A percentile compares a stretch with the other conserved stretches of the same genome.
Conservation (phyloP, 495 filamentous ascomycete species). For the Neurospora tetrasperma region DNA sequence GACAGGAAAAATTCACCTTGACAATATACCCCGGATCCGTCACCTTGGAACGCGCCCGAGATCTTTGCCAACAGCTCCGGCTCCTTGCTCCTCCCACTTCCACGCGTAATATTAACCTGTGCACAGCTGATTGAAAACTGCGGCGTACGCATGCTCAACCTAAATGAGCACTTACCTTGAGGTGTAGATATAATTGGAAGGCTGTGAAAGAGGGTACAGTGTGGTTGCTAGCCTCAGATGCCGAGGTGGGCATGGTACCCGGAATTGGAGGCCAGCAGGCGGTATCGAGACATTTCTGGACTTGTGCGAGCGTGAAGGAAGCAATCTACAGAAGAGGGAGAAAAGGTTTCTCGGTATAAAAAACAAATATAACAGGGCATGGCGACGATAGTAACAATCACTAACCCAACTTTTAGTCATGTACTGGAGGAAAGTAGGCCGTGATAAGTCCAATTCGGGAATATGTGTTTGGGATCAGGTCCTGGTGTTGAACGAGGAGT, state of each 20-base stretch:
- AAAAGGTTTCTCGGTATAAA: too few relatives aligned
- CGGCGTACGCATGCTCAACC: conserved; percentile 8
- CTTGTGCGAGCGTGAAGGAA: too few relatives aligned
- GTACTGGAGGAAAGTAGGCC: background rate
- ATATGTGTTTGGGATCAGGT: background rate
- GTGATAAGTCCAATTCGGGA: background rate
- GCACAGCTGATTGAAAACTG: conserved; percentile 50
- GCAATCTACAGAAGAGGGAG: too few relatives aligned
- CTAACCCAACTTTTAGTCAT: conserved; percentile 3
- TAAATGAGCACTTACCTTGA: too few relatives aligned
- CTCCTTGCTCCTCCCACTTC: conserved; percentile 28
- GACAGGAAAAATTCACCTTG: too few relatives aligned
- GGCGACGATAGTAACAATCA: too few relatives aligned
- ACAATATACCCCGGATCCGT: conserved; percentile 45
- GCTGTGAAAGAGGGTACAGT: background rate
- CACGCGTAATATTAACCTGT: conserved; percentile 46
- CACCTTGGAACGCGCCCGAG: conserved; percentile 43
- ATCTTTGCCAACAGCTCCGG: conserved; percentile 40
- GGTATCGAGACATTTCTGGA: too few relatives aligned
- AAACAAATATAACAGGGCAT: too few relatives aligned
- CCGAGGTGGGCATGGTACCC: background rate
- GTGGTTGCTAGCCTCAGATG: background rate
- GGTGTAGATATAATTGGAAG: background rate
- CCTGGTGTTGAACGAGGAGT: background rate
- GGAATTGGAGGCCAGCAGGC: too few relatives aligned